These are phyloP conservation scores for Setaria viridis DNA, from an alignment of 202 grass and related monocot species.

Conservation along the genomic window DNA sequence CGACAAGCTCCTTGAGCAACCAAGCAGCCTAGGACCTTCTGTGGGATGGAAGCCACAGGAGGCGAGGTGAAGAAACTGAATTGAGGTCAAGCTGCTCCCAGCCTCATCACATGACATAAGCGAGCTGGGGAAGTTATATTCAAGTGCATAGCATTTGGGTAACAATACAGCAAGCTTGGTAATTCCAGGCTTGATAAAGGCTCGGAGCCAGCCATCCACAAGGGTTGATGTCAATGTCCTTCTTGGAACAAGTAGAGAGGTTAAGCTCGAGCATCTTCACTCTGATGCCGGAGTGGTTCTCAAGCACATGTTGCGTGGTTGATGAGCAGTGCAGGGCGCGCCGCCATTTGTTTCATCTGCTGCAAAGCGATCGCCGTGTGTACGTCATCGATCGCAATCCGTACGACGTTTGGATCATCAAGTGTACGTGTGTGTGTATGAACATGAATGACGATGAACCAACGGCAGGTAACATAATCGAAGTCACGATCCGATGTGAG, in stretches of 20 bases:
- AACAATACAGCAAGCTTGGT: neutral
- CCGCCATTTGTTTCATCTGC: no score
- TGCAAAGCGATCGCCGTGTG: no score
- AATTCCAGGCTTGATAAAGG: neutral
- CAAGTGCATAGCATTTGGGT: neutral
- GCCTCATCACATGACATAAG: neutral
- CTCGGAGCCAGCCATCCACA: neutral
- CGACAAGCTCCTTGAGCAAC: neutral
- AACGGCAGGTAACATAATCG: no score
- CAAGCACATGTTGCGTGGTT: neutral
- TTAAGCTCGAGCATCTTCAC: neutral
- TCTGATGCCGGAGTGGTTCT: neutral
- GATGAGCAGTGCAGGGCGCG: no score
- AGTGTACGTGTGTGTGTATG: no score
- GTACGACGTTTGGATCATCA: no score
- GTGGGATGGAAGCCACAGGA: conserved; percentile 24
- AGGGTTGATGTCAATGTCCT: neutral
- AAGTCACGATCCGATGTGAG: no score
- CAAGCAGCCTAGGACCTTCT: neutral
- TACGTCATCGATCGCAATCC: no score
- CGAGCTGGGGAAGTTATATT: neutral
- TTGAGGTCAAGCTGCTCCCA: no score
- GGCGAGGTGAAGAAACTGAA: neutral
- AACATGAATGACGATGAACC: no score
- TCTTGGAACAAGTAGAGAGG: neutral